Evolutionary conservation across 2,329 filamentous ascomycete species (phyloP).

Genomic region (Cladosporium halotolerans): DNA sequence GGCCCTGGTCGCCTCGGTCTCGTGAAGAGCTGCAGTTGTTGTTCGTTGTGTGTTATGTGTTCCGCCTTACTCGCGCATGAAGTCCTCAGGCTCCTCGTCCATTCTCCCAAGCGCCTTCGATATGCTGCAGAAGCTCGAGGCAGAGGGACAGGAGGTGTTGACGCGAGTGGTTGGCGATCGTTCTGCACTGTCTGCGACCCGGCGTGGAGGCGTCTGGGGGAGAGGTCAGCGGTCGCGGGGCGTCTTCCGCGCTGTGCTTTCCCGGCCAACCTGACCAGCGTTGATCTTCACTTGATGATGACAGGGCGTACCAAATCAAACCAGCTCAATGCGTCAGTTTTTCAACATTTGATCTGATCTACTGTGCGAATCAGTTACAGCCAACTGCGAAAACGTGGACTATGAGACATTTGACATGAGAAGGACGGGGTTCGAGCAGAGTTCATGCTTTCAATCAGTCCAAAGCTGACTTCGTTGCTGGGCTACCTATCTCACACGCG

Average conservation of each 20-base stretch:
- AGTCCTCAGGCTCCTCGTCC: constrained; percentile 9
- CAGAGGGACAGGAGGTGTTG: not conserved
- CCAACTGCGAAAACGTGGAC: too few relatives aligned
- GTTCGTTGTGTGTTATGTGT: not conserved
- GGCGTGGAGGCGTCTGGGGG: too few relatives aligned
- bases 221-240: too few relatives aligned
- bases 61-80: constrained; percentile 9
- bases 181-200: too few relatives aligned
- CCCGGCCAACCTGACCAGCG: too few relatives aligned
- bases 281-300: too few relatives aligned
- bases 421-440: not conserved
- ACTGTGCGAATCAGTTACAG: too few relatives aligned
- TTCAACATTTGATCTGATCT: too few relatives aligned
- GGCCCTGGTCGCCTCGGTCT: not conserved
- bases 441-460: not conserved
- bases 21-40: not conserved
- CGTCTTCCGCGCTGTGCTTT: too few relatives aligned
- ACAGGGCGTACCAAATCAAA: too few relatives aligned
- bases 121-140: not conserved
- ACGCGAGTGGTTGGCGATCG: not conserved
- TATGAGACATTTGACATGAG: too few relatives aligned
- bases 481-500: not conserved
- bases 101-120: constrained; percentile 1
- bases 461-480: not conserved
- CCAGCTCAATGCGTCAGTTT: too few relatives aligned